These are phyloP conservation scores for Pseudopyrenochaeta lycopersici DNA, from an alignment of 2,329 filamentous ascomycete species.

Conservation along the genomic window DNA sequence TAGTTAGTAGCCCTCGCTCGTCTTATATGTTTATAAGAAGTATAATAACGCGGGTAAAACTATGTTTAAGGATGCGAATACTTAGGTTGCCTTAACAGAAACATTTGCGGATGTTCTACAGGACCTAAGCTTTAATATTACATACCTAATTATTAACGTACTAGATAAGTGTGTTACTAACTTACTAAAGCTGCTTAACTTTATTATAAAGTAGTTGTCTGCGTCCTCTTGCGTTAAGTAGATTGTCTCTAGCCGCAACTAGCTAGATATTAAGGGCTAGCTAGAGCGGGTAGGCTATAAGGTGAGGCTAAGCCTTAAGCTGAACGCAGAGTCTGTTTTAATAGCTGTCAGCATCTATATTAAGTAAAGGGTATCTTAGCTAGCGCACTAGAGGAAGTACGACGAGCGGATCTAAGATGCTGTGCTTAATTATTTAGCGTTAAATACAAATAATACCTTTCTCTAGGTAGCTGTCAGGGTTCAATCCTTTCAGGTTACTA, in stretches of 20 bases:
- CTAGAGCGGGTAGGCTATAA: slow-evolving; percentile 33
- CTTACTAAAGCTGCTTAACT: too few relatives aligned
- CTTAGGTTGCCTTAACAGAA: slow-evolving; percentile 10
- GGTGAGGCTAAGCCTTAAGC: slow-evolving; percentile 42
- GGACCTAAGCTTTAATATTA: slow-evolving; percentile 32
- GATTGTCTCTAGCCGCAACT: too few relatives aligned
- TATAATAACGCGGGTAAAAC: too few relatives aligned
- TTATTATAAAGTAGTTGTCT: too few relatives aligned
- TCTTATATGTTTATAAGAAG: slow-evolving; percentile 4
- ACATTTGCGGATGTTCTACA: slow-evolving; percentile 53
- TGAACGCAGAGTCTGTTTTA: slow-evolving; percentile 47
- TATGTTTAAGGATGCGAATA: too few relatives aligned
- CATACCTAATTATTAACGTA: too few relatives aligned
- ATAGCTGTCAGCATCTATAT: slow-evolving; percentile 52
- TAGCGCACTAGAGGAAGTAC: slow-evolving; percentile 38
- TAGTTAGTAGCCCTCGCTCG: slow-evolving; percentile 43
- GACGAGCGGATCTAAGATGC: slow-evolving; percentile 49
- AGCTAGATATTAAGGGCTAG: slow-evolving; percentile 42
- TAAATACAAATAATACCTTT: too few relatives aligned
- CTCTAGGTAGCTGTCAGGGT: too few relatives aligned
- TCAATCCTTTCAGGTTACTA: too few relatives aligned
- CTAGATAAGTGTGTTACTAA: too few relatives aligned
- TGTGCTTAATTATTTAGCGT: too few relatives aligned
- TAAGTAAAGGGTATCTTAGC: slow-evolving; percentile 37
- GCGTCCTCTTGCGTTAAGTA: too few relatives aligned